Conservation (phyloP, 2,329 filamentous ascomycete species). For the Colletotrichum plurivorum region DNA sequence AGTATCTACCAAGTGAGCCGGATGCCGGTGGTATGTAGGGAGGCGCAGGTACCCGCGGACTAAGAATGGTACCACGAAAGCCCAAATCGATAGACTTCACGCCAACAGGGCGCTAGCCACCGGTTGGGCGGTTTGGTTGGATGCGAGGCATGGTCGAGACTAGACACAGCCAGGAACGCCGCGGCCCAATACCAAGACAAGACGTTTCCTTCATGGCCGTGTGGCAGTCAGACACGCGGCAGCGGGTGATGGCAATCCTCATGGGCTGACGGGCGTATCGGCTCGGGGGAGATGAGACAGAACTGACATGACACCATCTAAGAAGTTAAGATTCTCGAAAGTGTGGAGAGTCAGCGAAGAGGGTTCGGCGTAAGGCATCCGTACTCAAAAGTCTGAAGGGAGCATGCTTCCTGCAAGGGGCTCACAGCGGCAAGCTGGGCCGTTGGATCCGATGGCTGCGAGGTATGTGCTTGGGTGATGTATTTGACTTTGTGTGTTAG, state of each 20-base stretch:
- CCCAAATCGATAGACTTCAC: conserved; percentile 31
- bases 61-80: conserved; percentile 27
- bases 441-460: conserved; percentile 24
- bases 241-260: conserved; percentile 7
- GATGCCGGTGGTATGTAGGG: conserved; percentile 18
- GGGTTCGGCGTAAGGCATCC: not conserved
- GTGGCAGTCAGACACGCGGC: conserved; percentile 26
- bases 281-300: conserved; percentile 27
- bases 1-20: conserved; percentile 12
- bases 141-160: not conserved
- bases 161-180: not conserved
- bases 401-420: conserved; percentile 23
- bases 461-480: not conserved
- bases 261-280: conserved; percentile 4
- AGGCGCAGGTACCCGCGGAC: conserved; percentile 37
- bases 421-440: conserved; percentile 1
- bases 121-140: not conserved
- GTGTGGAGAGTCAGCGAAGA: not conserved
- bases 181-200: conserved; percentile 19
- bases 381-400: conserved; percentile 31
- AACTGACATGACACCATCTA: conserved; percentile 28
- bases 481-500: conserved; percentile 20
- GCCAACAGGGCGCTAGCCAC: conserved; percentile 19
- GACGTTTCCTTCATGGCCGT: conserved; percentile 20
- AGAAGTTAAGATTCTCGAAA: not conserved